These are phyloP conservation scores for Glebionis coronaria DNA, from an alignment of 129 eudicot species.

Conservation along the genomic window DNA sequence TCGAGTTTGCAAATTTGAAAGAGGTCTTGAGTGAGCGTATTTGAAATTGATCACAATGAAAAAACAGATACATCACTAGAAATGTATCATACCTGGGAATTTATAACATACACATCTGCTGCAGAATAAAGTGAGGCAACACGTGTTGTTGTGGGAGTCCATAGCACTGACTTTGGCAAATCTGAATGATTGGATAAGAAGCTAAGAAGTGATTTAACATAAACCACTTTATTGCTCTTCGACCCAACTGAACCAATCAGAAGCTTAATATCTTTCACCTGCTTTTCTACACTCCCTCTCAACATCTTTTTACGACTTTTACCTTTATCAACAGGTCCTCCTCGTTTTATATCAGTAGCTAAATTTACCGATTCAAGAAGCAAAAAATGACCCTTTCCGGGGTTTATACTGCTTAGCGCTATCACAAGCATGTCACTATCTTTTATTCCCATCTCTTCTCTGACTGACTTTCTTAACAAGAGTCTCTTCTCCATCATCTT, in stretches of 20 bases:
- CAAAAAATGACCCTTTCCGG: conserved; percentile 87
- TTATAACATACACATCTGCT: conserved; percentile 89
- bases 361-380: conserved; percentile 71
- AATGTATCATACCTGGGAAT: conserved; percentile 68
- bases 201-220: conserved; percentile 65
- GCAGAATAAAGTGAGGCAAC: conserved; percentile 97
- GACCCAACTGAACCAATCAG: conserved; percentile 97
- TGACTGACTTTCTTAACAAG: conserved; percentile 53
- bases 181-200: conserved; percentile 58
- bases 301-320: conserved; percentile 40
- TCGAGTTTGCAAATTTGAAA: not conserved
- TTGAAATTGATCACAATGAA: not conserved
- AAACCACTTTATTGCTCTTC: conserved; percentile 80
- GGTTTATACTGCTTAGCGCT: conserved; percentile 87
- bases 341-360: conserved; percentile 30
- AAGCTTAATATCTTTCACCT: conserved; percentile 50
- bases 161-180: conserved; percentile 60
- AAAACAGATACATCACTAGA: not conserved
- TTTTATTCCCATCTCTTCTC: conserved; percentile 84
- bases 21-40: not conserved
- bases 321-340: conserved; percentile 40
- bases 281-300: conserved; percentile 30
- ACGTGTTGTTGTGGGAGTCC: conserved; percentile 96
- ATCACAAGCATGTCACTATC: conserved; percentile 85
- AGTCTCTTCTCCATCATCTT: conserved; percentile 68